Evolutionary conservation across 2,329 filamentous ascomycete genomes (phyloP).

Genomic region (Daldinia sp.): DNA sequence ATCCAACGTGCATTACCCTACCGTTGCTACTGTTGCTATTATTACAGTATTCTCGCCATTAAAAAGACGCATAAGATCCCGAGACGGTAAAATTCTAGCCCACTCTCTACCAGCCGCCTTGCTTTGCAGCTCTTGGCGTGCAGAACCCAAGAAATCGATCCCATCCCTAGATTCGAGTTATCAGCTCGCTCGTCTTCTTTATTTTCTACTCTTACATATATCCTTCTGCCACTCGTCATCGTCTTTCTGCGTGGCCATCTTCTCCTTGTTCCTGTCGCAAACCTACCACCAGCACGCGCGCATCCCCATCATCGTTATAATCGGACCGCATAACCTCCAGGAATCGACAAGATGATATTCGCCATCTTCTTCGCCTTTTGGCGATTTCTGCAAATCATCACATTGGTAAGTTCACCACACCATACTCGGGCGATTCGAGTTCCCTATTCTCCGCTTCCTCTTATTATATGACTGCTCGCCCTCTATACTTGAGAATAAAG

Average conservation of each 20-base stretch:
- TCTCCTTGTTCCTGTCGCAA: neutral
- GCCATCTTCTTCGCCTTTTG: constrained; percentile 69
- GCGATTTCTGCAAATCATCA: constrained; percentile 69
- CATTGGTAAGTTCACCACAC: constrained; percentile 59
- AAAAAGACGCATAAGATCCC: constrained; percentile 19
- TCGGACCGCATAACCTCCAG: neutral
- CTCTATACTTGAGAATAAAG: neutral
- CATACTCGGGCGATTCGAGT: no score
- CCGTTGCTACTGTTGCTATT: no score
- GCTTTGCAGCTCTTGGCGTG: constrained; percentile 34
- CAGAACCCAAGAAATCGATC: neutral
- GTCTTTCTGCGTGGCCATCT: neutral
- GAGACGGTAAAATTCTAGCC: constrained; percentile 1
- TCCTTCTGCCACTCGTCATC: constrained; percentile 9
- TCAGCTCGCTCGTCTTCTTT: constrained; percentile 11
- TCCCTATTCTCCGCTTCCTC: no score
- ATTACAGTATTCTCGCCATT: no score
- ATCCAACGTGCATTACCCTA: neutral
- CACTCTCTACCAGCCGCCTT: constrained; percentile 15
- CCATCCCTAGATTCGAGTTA: constrained; percentile 16
- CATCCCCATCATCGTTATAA: neutral
- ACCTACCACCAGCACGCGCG: neutral
- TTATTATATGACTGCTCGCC: no score
- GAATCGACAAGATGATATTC: constrained; percentile 62
- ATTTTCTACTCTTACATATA: constrained; percentile 3